A percentile compares a stretch with the other conserved stretches of the same genome.
phyloP scores from a whole-genome alignment of 345 rosid genomes.

The Eutrema yunnanense region DNA sequence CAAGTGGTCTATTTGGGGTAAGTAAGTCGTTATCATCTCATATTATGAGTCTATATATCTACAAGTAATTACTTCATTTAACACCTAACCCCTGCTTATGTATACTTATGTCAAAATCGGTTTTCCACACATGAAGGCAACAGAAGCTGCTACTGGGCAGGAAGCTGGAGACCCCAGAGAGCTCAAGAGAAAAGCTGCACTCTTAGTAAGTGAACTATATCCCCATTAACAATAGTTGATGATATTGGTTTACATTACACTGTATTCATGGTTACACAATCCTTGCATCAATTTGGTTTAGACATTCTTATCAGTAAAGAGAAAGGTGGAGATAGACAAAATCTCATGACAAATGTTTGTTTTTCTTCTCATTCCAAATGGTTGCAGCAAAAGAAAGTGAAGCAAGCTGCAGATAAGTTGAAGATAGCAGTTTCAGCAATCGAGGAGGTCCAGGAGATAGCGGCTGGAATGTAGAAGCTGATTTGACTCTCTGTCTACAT shows the following conservation, averaged over 20 bases:
- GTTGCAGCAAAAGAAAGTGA: conserved; percentile 31
- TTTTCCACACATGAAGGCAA: conserved; percentile 8
- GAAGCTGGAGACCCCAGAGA: not conserved
- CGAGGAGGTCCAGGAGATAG: conserved; percentile 15
- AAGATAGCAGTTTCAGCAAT: conserved; percentile 9
- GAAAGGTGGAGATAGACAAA: too few relatives aligned
- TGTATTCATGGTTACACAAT: not conserved
- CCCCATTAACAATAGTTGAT: not conserved
- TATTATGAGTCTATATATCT: not conserved
- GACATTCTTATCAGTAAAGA: not conserved
- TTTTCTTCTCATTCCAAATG: not conserved
- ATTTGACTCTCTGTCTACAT: not conserved
- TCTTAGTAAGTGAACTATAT: conserved; percentile 22
- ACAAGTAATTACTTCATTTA: not conserved
- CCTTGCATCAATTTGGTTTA: conserved; percentile 8
- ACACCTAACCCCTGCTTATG: not conserved
- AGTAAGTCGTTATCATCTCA: not conserved
- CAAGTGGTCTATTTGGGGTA: not conserved
- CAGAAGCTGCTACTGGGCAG: not conserved
- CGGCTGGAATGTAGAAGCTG: conserved; percentile 17
- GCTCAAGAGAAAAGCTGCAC: conserved; percentile 13
- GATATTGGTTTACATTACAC: not conserved
- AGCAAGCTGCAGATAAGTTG: conserved; percentile 29
- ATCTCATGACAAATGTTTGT: too few relatives aligned
- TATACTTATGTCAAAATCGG: not conserved